phyloP scores from a whole-genome alignment of 1,139 yeast genomes.

The Geotrichum reessii region DNA sequence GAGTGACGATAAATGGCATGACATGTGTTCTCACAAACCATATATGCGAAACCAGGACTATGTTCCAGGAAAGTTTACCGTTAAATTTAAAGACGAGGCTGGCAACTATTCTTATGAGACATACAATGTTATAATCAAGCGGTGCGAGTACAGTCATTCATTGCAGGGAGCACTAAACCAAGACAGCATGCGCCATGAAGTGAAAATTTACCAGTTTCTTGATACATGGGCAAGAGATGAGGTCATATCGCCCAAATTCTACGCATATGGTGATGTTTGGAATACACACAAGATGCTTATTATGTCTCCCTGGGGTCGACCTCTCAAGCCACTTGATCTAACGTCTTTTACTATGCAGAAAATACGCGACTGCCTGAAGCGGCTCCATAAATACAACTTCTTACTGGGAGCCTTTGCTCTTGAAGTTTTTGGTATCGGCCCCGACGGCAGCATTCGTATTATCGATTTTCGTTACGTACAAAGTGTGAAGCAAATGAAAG shows the following conservation, averaged over 20 bases:
- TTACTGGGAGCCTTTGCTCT: constrained; percentile 8
- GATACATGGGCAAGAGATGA: background rate
- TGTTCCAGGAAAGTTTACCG: constrained; percentile 8
- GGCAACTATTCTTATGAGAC: background rate
- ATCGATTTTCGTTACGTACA: constrained; percentile 13
- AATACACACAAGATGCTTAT: constrained; percentile 16
- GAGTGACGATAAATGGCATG: constrained; percentile 9
- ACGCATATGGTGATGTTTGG: constrained; percentile 18
- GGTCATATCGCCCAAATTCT: constrained; percentile 10
- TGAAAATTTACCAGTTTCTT: background rate
- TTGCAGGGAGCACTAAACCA: constrained; percentile 1
- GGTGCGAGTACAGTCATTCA: constrained; percentile 16
- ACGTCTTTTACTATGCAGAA: background rate
- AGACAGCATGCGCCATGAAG: constrained; percentile 8
- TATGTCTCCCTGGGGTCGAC: constrained; percentile 18
- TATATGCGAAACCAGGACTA: constrained; percentile 9
- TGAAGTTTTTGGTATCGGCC: constrained; percentile 21
- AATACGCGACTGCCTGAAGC: constrained; percentile 1
- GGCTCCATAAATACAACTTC: constrained; percentile 1
- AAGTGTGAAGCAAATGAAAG: background rate
- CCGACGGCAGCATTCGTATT: constrained; percentile 17
- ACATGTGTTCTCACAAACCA: constrained; percentile 6
- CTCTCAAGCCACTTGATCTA: constrained; percentile 8
- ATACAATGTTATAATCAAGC: constrained; percentile 12
- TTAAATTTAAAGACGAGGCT: background rate